Conservation (phyloP, 2,329 filamentous ascomycete species). For the Mycosphaerella sp. region DNA sequence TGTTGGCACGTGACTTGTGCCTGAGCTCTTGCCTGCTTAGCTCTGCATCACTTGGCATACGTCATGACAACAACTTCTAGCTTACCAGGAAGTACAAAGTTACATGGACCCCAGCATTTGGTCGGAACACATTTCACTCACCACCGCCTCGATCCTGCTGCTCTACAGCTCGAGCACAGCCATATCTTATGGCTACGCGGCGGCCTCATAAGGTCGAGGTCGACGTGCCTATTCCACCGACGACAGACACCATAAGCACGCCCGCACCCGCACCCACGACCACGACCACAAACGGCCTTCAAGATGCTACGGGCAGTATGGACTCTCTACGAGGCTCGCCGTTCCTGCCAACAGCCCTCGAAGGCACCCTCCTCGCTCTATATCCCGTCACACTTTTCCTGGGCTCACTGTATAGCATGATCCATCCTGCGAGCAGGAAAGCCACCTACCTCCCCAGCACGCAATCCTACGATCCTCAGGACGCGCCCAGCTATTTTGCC, state of each 20-base stretch:
- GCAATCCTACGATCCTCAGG: conserved; percentile 55
- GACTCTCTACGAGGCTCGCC: conserved; percentile 40
- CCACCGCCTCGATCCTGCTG: not conserved
- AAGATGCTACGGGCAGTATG: conserved; percentile 7
- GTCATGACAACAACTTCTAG: too few species aligned
- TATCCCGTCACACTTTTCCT: conserved; percentile 76
- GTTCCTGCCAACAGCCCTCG: conserved; percentile 63
- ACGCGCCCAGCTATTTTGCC: conserved; percentile 80
- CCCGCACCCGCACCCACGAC: not conserved
- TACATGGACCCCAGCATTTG: too few species aligned
- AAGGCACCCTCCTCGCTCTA: conserved; percentile 56
- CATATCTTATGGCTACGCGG: conserved; percentile 5
- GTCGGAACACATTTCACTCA: not conserved
- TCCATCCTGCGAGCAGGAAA: conserved; percentile 68
- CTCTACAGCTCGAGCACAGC: not conserved
- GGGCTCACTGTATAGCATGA: conserved; percentile 70
- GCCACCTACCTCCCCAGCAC: conserved; percentile 54
- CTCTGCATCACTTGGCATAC: too few species aligned
- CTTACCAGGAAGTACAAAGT: too few species aligned
- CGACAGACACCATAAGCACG: not conserved
- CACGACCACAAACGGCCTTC: not conserved
- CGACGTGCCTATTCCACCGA: conserved; percentile 5
- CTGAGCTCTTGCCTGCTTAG: too few species aligned
- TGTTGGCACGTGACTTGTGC: too few species aligned
- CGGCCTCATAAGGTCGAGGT: conserved; percentile 6